A percentile compares a stretch with the other conserved stretches of the same genome.
phyloP scores from a whole-genome alignment of 768 basidiomycete genomes.

The Neoboletus magnificus region DNA sequence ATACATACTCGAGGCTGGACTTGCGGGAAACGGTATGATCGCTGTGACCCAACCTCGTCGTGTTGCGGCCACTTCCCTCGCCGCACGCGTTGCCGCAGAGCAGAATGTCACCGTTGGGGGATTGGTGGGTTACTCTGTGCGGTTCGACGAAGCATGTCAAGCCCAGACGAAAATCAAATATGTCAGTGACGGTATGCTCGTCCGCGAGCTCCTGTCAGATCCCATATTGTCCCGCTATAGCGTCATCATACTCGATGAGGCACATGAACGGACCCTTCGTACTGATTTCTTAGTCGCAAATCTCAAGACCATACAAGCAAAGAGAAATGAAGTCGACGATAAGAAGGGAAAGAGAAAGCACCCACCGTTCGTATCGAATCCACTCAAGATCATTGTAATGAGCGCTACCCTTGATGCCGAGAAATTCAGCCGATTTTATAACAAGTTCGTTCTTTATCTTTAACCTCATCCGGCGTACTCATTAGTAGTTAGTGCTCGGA shows the following conservation, averaged over 20 bases:
- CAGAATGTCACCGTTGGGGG: constrained; percentile 68
- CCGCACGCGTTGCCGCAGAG: constrained; percentile 84
- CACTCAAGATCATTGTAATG: constrained; percentile 94
- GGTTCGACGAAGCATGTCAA: constrained; percentile 83
- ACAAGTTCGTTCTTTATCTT: constrained; percentile 52
- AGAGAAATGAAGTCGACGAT: constrained; percentile 51
- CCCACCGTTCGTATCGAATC: constrained; percentile 41
- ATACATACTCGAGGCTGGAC: constrained; percentile 82
- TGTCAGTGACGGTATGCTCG: constrained; percentile 96
- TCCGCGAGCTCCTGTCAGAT: constrained; percentile 85
- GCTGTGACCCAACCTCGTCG: constrained; percentile 93
- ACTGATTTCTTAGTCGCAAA: constrained; percentile 93
- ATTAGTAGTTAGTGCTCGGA: constrained; percentile 60
- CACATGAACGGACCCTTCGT: constrained; percentile 91
- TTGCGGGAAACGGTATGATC: constrained; percentile 70
- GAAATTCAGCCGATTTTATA: constrained; percentile 86
- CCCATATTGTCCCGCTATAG: constrained; percentile 76
- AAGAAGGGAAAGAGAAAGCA: constrained; percentile 45
- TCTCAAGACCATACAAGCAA: constrained; percentile 74
- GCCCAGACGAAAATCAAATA: constrained; percentile 87
- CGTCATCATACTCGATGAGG: constrained; percentile 91
- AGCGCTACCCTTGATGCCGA: constrained; percentile 96
- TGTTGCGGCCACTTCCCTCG: constrained; percentile 95
- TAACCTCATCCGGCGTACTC: neutral
- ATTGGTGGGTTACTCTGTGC: constrained; percentile 89